Base-by-base conservation (phyloP, 2,329 filamentous ascomycete genomes). In the Westerdykella ornata region DNA sequence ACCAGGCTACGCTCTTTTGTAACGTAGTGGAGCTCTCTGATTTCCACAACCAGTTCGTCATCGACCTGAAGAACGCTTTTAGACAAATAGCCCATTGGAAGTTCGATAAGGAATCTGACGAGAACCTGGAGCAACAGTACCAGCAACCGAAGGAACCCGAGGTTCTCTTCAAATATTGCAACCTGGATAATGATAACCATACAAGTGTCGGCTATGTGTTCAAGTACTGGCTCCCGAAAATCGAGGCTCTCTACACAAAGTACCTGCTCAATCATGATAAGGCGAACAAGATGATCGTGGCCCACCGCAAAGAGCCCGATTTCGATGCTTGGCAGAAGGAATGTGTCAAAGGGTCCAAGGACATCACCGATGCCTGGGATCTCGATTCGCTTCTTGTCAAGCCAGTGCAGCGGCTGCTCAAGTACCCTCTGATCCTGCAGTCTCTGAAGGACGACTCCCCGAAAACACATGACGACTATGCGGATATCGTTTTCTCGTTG, bases 301-400 rank as follows among this genome's bases (percentile, higher is more conserved):
- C 64, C 9, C 39, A 43, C 15, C 66, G 77, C 29, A 73, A 77
- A 49, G 43, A 52, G 28, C 62, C 82, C 69, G 73, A 84, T 16
- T 74, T 82, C 33, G 71, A 72, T 34, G 77, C 94, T 38, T 98
- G 92, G 92, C 74, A 97, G 37, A 84, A 84, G 44, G 90, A 96
- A 65, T 98, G 92, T 67, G 88, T 92, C 57, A 82, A 88, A 53
- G 89, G 90, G 57, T 89, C 90, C 11, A 85, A 88, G 53, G 92
- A 96, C 61, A 76, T 98, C 48, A 98, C 92, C 0, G 81, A 82
- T 18, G 90, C 92, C 0, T 98, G 92, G 92, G 86, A 94, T 64
- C 68, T 98, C 46, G 89, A 96, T 64, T 94, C 92, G 0, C 73
- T 98, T n/a, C 77, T 98, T 15, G 90, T 98, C 60, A 98, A 98